Percentiles rank a stretch among this genome's conserved stretches.
phyloP scores from a whole-genome alignment of 2,329 filamentous ascomycete species.

The Gaeumannomyces sp. region DNA sequence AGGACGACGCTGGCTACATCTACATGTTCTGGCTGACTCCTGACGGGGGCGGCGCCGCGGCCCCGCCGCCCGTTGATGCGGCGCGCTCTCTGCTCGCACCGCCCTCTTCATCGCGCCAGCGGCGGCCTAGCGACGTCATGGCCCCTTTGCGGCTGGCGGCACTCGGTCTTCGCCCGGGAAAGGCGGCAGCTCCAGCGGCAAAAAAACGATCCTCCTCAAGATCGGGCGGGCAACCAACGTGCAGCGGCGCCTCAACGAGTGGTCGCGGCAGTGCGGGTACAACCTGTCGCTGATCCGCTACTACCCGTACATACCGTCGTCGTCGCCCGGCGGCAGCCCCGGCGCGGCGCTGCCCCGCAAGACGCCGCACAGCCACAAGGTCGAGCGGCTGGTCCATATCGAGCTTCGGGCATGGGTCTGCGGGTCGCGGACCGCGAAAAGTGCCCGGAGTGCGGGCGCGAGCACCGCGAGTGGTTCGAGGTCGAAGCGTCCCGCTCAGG shows the following conservation, averaged over 20 bases:
- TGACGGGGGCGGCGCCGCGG: slow-evolving; percentile 42
- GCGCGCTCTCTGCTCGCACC: slow-evolving; percentile 54
- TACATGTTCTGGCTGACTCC: slow-evolving; percentile 98
- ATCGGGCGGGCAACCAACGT: slow-evolving; percentile 73
- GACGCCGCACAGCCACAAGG: slow-evolving; percentile 78
- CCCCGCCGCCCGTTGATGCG: slow-evolving; percentile 46
- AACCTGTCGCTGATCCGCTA: slow-evolving; percentile 81
- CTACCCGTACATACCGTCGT: slow-evolving; percentile 71
- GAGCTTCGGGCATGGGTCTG: slow-evolving; percentile 64
- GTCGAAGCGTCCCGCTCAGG: slow-evolving; percentile 68
- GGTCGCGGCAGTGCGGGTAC: slow-evolving; percentile 89
- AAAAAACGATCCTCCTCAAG: slow-evolving; percentile 62
- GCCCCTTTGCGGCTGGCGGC: slow-evolving; percentile 38
- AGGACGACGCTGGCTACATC: slow-evolving; percentile 84
- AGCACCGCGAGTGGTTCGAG: slow-evolving; percentile 95
- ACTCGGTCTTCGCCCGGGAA: slow-evolving; percentile 19
- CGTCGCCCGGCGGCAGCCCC: slow-evolving; percentile 12
- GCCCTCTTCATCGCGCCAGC: slow-evolving; percentile 30
- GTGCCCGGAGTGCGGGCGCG: slow-evolving; percentile 73
- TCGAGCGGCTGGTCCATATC: slow-evolving; percentile 85
- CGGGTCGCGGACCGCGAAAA: slow-evolving; percentile 45
- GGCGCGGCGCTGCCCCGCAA: slow-evolving; percentile 47
- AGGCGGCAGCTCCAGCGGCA: neutral
- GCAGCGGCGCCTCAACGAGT: slow-evolving; percentile 83
- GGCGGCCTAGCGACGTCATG: slow-evolving; percentile 50